Percentiles rank a stretch among this genome's conserved stretches.
Conservation (phyloP, 345 rosid genomes). For the Camelina hispida region DNA sequence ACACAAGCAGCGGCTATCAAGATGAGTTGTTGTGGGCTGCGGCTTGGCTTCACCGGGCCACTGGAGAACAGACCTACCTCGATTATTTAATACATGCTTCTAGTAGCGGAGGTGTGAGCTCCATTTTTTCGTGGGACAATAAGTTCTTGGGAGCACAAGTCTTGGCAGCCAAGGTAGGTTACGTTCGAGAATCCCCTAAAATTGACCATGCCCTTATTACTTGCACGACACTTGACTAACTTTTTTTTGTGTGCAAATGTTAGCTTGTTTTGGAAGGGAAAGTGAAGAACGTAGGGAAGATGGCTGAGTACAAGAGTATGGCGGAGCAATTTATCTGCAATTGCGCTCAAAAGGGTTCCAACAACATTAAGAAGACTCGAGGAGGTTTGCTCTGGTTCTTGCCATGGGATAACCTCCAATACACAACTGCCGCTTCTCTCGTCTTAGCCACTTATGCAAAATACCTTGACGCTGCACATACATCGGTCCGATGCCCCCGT, state of each 20-base stretch:
- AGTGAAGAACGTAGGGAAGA: constrained; percentile 38
- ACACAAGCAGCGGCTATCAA: constrained; percentile 54
- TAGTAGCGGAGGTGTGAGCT: constrained; percentile 61
- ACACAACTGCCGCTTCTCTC: constrained; percentile 58
- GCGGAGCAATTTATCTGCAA: constrained; percentile 94
- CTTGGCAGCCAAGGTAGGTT: constrained; percentile 80
- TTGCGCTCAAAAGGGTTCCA: constrained; percentile 75
- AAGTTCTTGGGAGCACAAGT: constrained; percentile 87
- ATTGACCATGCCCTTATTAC: background rate
- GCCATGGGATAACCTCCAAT: constrained; percentile 58
- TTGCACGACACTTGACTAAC: background rate
- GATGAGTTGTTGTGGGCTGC: constrained; percentile 98
- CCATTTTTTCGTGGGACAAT: constrained; percentile 91
- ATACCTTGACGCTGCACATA: constrained; percentile 47
- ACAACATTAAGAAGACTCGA: constrained; percentile 40
- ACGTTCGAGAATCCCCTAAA: background rate
- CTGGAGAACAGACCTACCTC: constrained; percentile 68
- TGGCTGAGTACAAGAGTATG: constrained; percentile 76
- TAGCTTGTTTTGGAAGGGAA: constrained; percentile 67
- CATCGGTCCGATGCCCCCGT: constrained; percentile 50
- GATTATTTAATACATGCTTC: constrained; percentile 71
- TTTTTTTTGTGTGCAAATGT: constrained; percentile 41
- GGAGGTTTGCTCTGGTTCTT: constrained; percentile 76
- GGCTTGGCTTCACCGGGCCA: constrained; percentile 91
- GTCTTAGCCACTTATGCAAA: constrained; percentile 50